Evolutionary conservation across 495 filamentous ascomycete species (phyloP).

Genomic region (Aspergillus biplanus): DNA sequence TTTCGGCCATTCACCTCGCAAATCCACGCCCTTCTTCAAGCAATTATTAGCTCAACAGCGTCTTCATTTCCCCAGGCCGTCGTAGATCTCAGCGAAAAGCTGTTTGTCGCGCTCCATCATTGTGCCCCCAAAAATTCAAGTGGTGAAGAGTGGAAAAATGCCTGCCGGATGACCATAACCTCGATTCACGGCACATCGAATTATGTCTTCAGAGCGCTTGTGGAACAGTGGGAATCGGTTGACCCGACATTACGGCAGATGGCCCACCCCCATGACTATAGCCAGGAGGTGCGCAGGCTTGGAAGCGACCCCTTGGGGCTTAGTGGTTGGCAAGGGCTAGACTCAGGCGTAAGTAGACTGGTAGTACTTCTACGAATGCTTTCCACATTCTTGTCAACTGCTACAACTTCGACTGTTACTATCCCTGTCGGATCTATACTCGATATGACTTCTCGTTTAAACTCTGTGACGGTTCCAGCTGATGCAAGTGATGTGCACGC

Average conservation of each 20-base stretch:
- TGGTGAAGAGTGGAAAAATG: constrained; percentile 72
- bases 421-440: constrained; percentile 67
- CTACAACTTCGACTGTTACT: constrained; percentile 62
- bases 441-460: constrained; percentile 68
- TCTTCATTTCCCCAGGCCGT: constrained; percentile 49
- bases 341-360: constrained; percentile 70
- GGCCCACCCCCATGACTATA: constrained; percentile 34
- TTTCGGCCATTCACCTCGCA: constrained; percentile 74
- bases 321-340: constrained; percentile 69
- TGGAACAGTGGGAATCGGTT: constrained; percentile 77
- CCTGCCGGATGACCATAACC: constrained; percentile 59
- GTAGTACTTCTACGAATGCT: constrained; percentile 60
- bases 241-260: constrained; percentile 33
- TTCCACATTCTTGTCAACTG: constrained; percentile 56
- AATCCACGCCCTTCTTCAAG: constrained; percentile 60
- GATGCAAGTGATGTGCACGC: constrained; percentile 47
- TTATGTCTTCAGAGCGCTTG: constrained; percentile 71
- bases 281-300: constrained; percentile 42
- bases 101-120: constrained; percentile 71
- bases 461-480: constrained; percentile 64
- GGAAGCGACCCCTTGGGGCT: constrained; percentile 55
- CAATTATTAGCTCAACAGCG: constrained; percentile 42
- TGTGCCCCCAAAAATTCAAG: constrained; percentile 75
- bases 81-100: constrained; percentile 54
- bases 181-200: constrained; percentile 70